These are phyloP conservation scores for Fusarium sp. DNA, from an alignment of 2,329 filamentous ascomycete species.

Conservation along the genomic window DNA sequence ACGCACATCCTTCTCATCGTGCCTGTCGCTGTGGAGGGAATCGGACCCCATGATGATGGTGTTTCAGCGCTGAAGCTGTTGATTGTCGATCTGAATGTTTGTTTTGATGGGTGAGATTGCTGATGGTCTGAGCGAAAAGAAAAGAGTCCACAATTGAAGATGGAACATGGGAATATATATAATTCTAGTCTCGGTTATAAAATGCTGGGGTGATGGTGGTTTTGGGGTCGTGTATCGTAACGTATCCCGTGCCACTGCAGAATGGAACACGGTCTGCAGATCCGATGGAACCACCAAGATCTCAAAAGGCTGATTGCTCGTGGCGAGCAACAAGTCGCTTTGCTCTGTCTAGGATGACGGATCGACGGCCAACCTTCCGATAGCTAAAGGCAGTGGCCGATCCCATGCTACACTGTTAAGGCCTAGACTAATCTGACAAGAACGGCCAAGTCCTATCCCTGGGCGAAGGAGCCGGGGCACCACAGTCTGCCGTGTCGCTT, in stretches of 20 bases:
- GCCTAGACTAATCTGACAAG: slow-evolving; percentile 29
- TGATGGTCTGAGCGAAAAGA: slow-evolving; percentile 19
- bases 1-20: slow-evolving; percentile 33
- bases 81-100: slow-evolving; percentile 8
- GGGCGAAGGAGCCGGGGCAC: background rate
- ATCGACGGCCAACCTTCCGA: slow-evolving; percentile 45
- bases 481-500: slow-evolving; percentile 1
- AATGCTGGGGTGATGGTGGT: slow-evolving; percentile 8
- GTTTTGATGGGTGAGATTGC: slow-evolving; percentile 18
- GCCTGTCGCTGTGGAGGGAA: slow-evolving; percentile 36
- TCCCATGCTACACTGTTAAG: slow-evolving; percentile 2
- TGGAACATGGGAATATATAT: slow-evolving; percentile 36
- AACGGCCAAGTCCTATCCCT: slow-evolving; percentile 18
- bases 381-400: slow-evolving; percentile 8
- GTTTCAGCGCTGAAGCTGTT: slow-evolving; percentile 27
- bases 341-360: slow-evolving; percentile 24
- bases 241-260: slow-evolving; percentile 14
- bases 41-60: slow-evolving; percentile 39
- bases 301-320: slow-evolving; percentile 23
- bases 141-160: background rate
- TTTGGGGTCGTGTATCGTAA: slow-evolving; percentile 8
- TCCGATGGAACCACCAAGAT: slow-evolving; percentile 42
- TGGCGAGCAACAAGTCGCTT: slow-evolving; percentile 2
- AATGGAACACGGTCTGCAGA: slow-evolving; percentile 43
- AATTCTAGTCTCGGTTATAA: background rate